Percentiles rank a stretch among this genome's conserved stretches.
Evolutionary conservation across 1,284 basidiomycete species (phyloP).

Genomic region (Pyrrhoderma lamaoense): DNA sequence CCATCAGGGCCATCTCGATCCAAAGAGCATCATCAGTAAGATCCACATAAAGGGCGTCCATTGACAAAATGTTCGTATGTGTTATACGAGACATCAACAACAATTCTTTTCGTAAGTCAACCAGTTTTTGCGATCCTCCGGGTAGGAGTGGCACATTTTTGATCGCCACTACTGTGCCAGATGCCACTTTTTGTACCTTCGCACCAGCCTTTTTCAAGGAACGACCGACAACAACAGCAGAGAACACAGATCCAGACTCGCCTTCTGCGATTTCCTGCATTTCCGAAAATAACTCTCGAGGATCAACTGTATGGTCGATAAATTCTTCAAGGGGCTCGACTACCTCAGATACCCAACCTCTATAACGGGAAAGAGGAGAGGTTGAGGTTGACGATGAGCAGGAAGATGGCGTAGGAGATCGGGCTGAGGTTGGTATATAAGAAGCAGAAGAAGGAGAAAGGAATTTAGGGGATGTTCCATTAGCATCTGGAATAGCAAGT

Average conservation of each 20-base stretch:
- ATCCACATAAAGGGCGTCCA: slow-evolving; percentile 66
- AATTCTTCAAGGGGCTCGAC: slow-evolving; percentile 57
- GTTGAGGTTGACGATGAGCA: slow-evolving; percentile 22
- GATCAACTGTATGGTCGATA: slow-evolving; percentile 54
- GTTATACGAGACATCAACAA: slow-evolving; percentile 45
- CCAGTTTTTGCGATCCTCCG: slow-evolving; percentile 48
- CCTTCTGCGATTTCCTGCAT: slow-evolving; percentile 73
- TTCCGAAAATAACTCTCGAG: slow-evolving; percentile 52
- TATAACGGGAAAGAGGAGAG: slow-evolving; percentile 38
- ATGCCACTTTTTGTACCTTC: slow-evolving; percentile 27
- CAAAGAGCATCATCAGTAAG: slow-evolving; percentile 60
- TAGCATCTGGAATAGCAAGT: background rate
- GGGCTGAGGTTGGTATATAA: slow-evolving; percentile 11
- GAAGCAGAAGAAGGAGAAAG: slow-evolving; percentile 7
- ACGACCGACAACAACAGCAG: slow-evolving; percentile 41
- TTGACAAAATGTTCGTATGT: slow-evolving; percentile 53
- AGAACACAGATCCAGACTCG: slow-evolving; percentile 67
- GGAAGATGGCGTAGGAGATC: slow-evolving; percentile 17
- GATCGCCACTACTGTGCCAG: slow-evolving; percentile 47
- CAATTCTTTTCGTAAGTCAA: slow-evolving; percentile 54
- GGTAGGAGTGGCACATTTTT: slow-evolving; percentile 60
- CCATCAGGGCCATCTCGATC: slow-evolving; percentile 83
- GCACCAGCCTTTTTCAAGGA: slow-evolving; percentile 10
- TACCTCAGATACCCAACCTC: slow-evolving; percentile 48
- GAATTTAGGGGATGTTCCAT: background rate